Percentiles rank a stretch among this genome's conserved stretches.
phyloP scores from a whole-genome alignment of 2,329 filamentous ascomycete genomes.

The Clonostachys chloroleuca region DNA sequence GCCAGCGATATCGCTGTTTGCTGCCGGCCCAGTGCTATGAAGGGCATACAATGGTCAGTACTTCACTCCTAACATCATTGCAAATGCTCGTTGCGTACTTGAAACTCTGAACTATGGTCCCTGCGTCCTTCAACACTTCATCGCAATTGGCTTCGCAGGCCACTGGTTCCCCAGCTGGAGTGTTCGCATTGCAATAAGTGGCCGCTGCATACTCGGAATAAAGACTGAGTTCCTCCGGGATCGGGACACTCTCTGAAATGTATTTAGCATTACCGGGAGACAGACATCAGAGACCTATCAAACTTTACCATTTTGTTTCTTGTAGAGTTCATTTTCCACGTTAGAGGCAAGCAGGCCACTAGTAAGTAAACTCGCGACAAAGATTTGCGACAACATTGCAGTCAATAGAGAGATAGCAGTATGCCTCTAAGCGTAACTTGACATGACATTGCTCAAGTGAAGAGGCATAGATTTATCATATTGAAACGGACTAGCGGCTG shows the following conservation, averaged over 20 bases:
- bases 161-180: slow-evolving; percentile 27
- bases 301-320: background rate
- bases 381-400: too few relatives aligned
- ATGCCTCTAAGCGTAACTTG: too few relatives aligned
- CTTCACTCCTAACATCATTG: slow-evolving; percentile 2
- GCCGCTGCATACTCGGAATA: slow-evolving; percentile 47
- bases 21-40: slow-evolving; percentile 20
- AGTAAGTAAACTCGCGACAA: too few relatives aligned
- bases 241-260: slow-evolving; percentile 18
- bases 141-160: slow-evolving; percentile 39
- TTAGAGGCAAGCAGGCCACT: background rate
- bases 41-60: background rate
- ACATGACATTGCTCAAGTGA: too few relatives aligned
- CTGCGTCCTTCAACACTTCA: slow-evolving; percentile 32
- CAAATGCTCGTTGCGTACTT: slow-evolving; percentile 16
- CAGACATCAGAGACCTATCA: too few relatives aligned
- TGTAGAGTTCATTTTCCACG: background rate
- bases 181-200: slow-evolving; percentile 45
- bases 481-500: too few relatives aligned
- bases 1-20: slow-evolving; percentile 40
- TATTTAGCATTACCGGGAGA: too few relatives aligned
- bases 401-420: too few relatives aligned
- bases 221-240: slow-evolving; percentile 36
- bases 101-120: slow-evolving; percentile 35
- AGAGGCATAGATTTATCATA: too few relatives aligned